Percentiles rank a stretch among this genome's conserved stretches.
These are phyloP conservation scores for Kitagawia praeruptora DNA, from an alignment of 129 eudicot genomes.

Conservation along the genomic window DNA sequence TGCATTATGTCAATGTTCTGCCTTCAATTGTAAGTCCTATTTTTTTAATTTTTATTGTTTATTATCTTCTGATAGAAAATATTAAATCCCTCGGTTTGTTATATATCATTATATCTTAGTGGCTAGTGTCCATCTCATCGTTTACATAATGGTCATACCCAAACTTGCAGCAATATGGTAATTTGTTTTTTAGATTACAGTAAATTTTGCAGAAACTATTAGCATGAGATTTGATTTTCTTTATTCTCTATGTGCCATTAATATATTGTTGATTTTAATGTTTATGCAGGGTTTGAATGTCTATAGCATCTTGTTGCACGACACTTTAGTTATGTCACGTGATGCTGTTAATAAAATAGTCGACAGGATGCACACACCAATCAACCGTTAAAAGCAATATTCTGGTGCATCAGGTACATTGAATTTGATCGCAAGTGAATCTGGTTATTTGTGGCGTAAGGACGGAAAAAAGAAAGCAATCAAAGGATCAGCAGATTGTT, in stretches of 20 bases:
- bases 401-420: background rate
- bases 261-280: background rate
- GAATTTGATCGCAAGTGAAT: background rate
- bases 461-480: background rate
- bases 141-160: background rate
- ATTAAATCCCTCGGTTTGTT: background rate
- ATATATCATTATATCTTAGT: background rate
- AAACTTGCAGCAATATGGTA: conserved; percentile 3
- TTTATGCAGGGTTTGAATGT: conserved; percentile 74
- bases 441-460: background rate
- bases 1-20: conserved; percentile 76
- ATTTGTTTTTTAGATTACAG: background rate
- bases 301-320: conserved; percentile 81
- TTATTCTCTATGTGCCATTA: background rate
- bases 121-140: background rate
- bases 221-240: background rate
- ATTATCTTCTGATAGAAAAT: background rate
- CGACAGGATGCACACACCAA: conserved; percentile 73
- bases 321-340: conserved; percentile 73
- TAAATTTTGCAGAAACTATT: background rate
- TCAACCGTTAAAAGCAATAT: conserved; percentile 34
- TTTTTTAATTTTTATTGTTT: background rate
- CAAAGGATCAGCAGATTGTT: background rate
- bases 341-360: conserved; percentile 70
- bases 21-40: conserved; percentile 74